Evolutionary conservation across 331 rosid species (phyloP), one percentile per base, ranked within the genome.

Genomic region (Quercus lobata): DNA sequence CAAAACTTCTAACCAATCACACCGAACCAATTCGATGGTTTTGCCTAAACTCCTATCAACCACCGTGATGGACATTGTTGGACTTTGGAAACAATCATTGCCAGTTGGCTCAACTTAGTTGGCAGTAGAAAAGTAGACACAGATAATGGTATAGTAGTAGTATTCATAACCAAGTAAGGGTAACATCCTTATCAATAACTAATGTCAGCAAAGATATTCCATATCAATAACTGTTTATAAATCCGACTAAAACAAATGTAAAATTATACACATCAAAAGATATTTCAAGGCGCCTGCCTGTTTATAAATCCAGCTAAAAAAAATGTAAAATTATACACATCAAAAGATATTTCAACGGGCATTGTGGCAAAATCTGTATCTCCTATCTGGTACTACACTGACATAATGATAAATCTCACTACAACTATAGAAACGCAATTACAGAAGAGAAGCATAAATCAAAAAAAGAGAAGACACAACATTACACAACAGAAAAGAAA

Each of bases 401-500:
- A 49, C 46, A 68, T 19, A n/a, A 34, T 68, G n/a, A 55, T 49
- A 78, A n/a, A 52, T 35, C 76, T 49, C 54, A 37, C 69, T 11
- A 3, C 14, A 76, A 71, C 86, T 86, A 78, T 73, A 85, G 75
- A 81, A 37, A 69, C 56, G 21, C 4, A 16, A 41, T 68, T 4
- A 21, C 57, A 73, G 21, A 46, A 10, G 75, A 18, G 73, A 71
- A 19, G n/a, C 41, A 9, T 69, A 44, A 85, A 44, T 87, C 83
- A 95, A 75, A 95, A 95, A 78, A 91, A 82, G 74, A 95, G 94
- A 88, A 95, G 94, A 79, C 97, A 95, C 87, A 91, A 79, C 24
- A 91, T 80, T 61, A 92, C 73, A 81, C 96, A 91, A 78, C 96
- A 91, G 78, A 95, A 86, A 6, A 95, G 86, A 71, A 95, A 95